Evolutionary conservation across 2,329 filamentous ascomycete genomes (phyloP).

Genomic region (Sclerotinia sclerotiorum): DNA sequence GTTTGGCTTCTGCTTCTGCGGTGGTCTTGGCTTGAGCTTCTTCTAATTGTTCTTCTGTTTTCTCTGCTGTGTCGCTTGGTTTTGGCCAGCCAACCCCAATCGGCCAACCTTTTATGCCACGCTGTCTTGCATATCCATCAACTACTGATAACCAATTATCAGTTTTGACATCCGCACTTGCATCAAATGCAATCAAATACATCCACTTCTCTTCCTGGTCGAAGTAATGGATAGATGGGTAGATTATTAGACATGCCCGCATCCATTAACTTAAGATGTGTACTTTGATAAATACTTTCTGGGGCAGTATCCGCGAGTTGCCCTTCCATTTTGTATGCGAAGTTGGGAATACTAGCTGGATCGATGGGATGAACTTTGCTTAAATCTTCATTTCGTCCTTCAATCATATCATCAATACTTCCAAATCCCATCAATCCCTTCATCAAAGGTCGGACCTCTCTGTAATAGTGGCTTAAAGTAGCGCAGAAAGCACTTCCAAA

Average conservation of each 20-base stretch:
- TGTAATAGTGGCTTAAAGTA: slow-evolving; percentile 93
- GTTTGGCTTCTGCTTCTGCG: slow-evolving; percentile 61
- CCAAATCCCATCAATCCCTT: slow-evolving; percentile 71
- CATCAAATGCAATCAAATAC: slow-evolving; percentile 93
- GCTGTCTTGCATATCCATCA: slow-evolving; percentile 88
- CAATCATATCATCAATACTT: slow-evolving; percentile 77
- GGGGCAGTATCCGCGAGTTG: slow-evolving; percentile 76
- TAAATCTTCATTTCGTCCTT: slow-evolving; percentile 78
- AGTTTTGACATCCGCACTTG: slow-evolving; percentile 82
- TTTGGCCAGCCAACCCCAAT: slow-evolving; percentile 92
- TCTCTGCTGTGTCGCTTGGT: slow-evolving; percentile 54
- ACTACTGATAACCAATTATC: slow-evolving; percentile 96
- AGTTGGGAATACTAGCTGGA: slow-evolving; percentile 88
- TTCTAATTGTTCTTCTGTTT: slow-evolving; percentile 65
- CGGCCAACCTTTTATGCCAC: slow-evolving; percentile 92
- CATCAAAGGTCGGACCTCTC: slow-evolving; percentile 82
- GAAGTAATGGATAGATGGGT: slow-evolving; percentile 89
- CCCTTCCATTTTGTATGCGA: slow-evolving; percentile 75
- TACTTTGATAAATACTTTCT: slow-evolving; percentile 66
- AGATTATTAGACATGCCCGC: slow-evolving; percentile 99
- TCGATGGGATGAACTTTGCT: slow-evolving; percentile 94
- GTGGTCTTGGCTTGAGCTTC: slow-evolving; percentile 59
- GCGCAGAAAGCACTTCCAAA: slow-evolving; percentile 97
- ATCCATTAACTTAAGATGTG: slow-evolving; percentile 86
- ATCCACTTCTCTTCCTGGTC: slow-evolving; percentile 85